Percentiles rank a stretch among this genome's conserved stretches.
Evolutionary conservation across 768 basidiomycete species (phyloP).

Genomic region (Amanita rimosa): DNA sequence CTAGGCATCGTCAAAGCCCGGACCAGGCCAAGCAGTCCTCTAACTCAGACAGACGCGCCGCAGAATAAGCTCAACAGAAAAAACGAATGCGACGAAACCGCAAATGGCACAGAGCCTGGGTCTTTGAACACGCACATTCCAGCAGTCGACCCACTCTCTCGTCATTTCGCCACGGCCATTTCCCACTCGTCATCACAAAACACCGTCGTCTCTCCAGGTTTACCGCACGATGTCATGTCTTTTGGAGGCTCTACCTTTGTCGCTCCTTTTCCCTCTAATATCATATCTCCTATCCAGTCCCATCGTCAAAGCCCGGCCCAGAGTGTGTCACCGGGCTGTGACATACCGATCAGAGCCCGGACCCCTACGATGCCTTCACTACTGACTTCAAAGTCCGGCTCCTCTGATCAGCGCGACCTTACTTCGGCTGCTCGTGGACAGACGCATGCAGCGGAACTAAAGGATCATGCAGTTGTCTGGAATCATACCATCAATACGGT

Average conservation of each 20-base stretch:
- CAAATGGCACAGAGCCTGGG: conserved; percentile 1
- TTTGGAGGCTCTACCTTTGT: neutral
- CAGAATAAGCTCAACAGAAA: conserved; percentile 1
- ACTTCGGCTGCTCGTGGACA: conserved; percentile 36
- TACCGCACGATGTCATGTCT: neutral
- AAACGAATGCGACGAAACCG: conserved; percentile 9
- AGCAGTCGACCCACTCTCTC: neutral
- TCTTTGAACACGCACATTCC: neutral
- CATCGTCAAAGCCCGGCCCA: neutral
- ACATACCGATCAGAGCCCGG: conserved; percentile 4
- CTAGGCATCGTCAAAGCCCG: conserved; percentile 10
- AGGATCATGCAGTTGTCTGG: conserved; percentile 58
- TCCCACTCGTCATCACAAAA: conserved; percentile 5
- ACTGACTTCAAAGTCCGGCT: conserved; percentile 3
- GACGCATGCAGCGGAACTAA: conserved; percentile 47
- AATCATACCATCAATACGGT: conserved; percentile 42
- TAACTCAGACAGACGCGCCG: neutral
- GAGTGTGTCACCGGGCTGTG: conserved; percentile 7
- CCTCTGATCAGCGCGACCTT: neutral
- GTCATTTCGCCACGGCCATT: conserved; percentile 10
- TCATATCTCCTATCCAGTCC: conserved; percentile 5
- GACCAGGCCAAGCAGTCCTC: conserved; percentile 4
- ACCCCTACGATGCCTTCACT: neutral
- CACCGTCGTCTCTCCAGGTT: neutral
- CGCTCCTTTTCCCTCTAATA: conserved; percentile 5